Base-by-base conservation (phyloP, 768 basidiomycete species). In the Leccinum variicolor region DNA sequence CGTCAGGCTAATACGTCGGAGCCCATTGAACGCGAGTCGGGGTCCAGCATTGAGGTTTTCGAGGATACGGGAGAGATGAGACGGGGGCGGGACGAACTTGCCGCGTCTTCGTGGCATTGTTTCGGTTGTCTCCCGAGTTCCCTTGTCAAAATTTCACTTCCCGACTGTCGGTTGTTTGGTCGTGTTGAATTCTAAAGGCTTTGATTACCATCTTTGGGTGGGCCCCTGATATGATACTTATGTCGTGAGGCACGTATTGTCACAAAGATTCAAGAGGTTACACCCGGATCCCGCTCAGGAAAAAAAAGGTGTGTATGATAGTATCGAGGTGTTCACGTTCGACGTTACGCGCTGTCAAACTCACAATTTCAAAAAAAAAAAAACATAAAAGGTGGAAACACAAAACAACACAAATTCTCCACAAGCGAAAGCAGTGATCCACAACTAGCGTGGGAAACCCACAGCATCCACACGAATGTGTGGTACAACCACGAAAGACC, bases 51-150 rank as follows among this genome's bases (percentile, higher is more conserved):
- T 84, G 36, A 90, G 77, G 11, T 76, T 67, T 3, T 74, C 71
- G 13, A 90, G 70, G 59, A 88, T 69, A 58, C 77, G 71, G 1
- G 83, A 83, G 31, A 90, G 78, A 25, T 76, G 76, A 2, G 84
- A 84, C 3, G 83, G 81, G 4, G 80, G 79, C n/a, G 74, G 72
- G 31, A 71, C 60, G 43, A 68, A 67, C 50, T 73, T 72, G 47
- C 66, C 68, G 51, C 64, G 62, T 62, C 67, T 57, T 25, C 64
- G 67, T 45, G 67, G 67, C 67, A 68, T 64, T 45, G 9, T 39
- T 23, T 19, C 5, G 23, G 25, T 9, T 15, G 6, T 6, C 6
- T 29, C 29, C 29, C 29, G 29, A 29, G 29, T 29, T 29, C 29
- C n/a, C 3, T 14, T 29, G 28, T 11, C 48, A 17, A 26, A 25